Evolutionary conservation across 345 rosid genomes (phyloP), one percentile per base, ranked within the genome.

Genomic region (Diplotaxis tenuifolia): DNA sequence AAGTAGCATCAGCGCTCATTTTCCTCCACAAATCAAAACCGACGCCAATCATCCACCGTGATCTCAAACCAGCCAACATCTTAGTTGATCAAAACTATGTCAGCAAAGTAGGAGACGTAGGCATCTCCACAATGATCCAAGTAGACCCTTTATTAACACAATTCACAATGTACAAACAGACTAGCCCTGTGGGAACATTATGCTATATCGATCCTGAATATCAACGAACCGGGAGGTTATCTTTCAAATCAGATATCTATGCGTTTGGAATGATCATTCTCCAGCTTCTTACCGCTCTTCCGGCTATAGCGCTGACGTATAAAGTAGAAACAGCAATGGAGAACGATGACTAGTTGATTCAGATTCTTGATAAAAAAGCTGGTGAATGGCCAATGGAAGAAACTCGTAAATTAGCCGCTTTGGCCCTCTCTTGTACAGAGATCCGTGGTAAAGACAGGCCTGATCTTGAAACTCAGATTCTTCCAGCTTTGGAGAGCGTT

Each of bases 401-500:
- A 42, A 42, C 50, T 18, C 50, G 50, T 42, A 4, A 42, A 4
- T 42, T 42, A 42, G 50, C 50, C 50, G 50, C 7, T 42, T 4
- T 42, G 18, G 50, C 50, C 6, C 50, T 42, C 50, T 42, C 50
- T 5, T 42, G 50, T 42, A 42, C 50, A 42, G 50, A 42, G 50
- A 42, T 42, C 50, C 50, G 50, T 42, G 50, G 7, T 42, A 42
- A 42, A 42, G 50, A 42, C 16, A 42, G 50, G 18, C 50, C 50
- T 42, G 50, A 42, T 42, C 50, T 42, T 1, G 18, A 42, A 42
- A 82, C 77, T 18, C 45, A 81, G 52, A 82, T 93, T 36, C 90
- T 93, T 72, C 96, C 98, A 32, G 71, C 71, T 10, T 79, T 93
- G 58, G 90, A 84, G 81, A 82, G 80, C 66, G 65, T 93, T 67